Evolutionary conservation across 768 basidiomycete genomes (phyloP), one percentile per base, ranked within the genome.

Genomic region (Psilocybe tampanensis): DNA sequence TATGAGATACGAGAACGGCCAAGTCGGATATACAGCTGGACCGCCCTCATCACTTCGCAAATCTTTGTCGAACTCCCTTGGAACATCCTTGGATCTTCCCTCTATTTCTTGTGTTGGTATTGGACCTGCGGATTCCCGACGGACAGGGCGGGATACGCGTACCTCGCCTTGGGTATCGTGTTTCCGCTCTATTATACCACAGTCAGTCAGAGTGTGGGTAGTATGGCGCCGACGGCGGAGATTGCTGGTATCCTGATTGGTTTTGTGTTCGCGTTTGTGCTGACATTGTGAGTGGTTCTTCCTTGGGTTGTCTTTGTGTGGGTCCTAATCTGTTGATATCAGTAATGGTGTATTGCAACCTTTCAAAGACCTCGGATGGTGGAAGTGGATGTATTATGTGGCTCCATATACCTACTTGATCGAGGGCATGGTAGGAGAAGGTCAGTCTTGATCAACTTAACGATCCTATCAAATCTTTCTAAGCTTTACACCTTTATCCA

Each of bases 1-100:
- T 88, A 86, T 60, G 84, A 86, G 63, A 80, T 85, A 23, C 79
- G 88, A n/a, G 88, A 89, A 66, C 77, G 83, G 0, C 76, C 86
- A 0, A 84, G 83, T 54, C 73, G 80, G 34, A 87, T 84, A 72
- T 89, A 89, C 68, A 77, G 76, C 51, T 89, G 86, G 87, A 74
- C 78, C 0, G 83, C 85, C 0, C 72, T 86, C 15, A 59, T 84
- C 18, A 80, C 82, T 0, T 74, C 84, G 0, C 81, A 82, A 64
- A 69, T 86, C 45, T 56, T 86, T 2, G 75, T 80, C 2, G 86
- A 86, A 60, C 42, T 86, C 1, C 86, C 86, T 1, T 86, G 82
- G 81, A 86, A 86, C 56, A 79, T 86, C 34, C 3, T 83, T 3
- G 80, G 80, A 33, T 82, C 84, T 0, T 72, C 78, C 0, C 48